Evolutionary conservation across 495 filamentous ascomycete genomes (phyloP).

Genomic region (Penicillium steckii): DNA sequence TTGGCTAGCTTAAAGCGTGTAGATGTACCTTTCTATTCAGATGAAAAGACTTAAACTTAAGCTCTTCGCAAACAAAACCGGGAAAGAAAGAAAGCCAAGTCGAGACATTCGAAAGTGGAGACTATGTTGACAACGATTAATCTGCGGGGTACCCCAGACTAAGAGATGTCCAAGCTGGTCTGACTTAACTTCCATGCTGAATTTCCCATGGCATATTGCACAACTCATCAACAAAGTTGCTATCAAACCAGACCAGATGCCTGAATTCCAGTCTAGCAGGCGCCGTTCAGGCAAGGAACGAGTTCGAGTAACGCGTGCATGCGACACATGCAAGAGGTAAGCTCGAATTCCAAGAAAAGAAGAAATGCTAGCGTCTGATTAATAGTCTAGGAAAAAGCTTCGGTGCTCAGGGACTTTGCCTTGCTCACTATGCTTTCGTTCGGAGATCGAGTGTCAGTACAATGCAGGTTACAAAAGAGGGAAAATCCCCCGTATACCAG

Average conservation of each 20-base stretch:
- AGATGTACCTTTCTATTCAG: too few species aligned
- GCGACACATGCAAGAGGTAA: constrained; percentile 34
- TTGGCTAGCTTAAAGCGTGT: too few species aligned
- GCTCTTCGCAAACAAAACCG: too few species aligned
- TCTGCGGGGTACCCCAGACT: neutral
- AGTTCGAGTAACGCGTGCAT: constrained; percentile 33
- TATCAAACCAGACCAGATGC: neutral
- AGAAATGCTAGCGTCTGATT: neutral
- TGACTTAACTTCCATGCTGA: neutral
- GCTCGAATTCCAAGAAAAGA: neutral
- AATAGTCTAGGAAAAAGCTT: constrained; percentile 23
- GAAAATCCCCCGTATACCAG: constrained; percentile 17
- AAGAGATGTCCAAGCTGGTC: neutral
- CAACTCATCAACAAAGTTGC: neutral
- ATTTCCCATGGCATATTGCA: neutral
- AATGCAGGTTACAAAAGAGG: constrained; percentile 26
- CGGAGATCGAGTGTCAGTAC: constrained; percentile 16
- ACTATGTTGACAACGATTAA: neutral
- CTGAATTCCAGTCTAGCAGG: constrained; percentile 10
- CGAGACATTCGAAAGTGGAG: neutral
- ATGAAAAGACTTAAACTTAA: too few species aligned
- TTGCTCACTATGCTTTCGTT: constrained; percentile 21
- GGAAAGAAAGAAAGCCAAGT: too few species aligned
- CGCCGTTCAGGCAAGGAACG: constrained; percentile 22
- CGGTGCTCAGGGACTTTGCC: constrained; percentile 32